Evolutionary conservation across 805 yeast genomes (phyloP).

Genomic region (Barnettozyma pratensis): DNA sequence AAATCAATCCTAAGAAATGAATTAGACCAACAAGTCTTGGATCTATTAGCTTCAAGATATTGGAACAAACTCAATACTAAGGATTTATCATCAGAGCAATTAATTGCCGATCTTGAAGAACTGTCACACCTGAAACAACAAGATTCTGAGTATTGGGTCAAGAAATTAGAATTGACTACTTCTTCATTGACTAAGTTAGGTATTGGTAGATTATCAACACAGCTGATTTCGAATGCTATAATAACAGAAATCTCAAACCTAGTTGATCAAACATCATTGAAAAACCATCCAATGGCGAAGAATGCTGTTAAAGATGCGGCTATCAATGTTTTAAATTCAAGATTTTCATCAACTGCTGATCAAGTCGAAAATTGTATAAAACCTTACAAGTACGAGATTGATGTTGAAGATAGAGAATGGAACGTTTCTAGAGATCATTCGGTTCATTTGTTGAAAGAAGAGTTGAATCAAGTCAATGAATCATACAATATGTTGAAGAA

Average conservation of each 20-base stretch:
- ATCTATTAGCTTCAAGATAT: conserved; percentile 81
- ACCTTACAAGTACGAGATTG: conserved; percentile 96
- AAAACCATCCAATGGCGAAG: conserved; percentile 82
- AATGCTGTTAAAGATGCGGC: conserved; percentile 84
- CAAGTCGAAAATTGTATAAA: conserved; percentile 98
- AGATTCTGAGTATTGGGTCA: conserved; percentile 74
- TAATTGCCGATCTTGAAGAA: conserved; percentile 44
- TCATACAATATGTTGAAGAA: conserved; percentile 55
- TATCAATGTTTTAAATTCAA: conserved; percentile 63
- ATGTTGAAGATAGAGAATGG: conserved; percentile 96
- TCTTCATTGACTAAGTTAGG: conserved; percentile 88
- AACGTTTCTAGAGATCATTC: conserved; percentile 73
- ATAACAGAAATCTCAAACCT: conserved; percentile 72
- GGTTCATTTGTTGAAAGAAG: conserved; percentile 69
- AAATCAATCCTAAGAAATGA: conserved; percentile 73
- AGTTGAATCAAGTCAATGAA: conserved; percentile 72
- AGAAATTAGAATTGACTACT: conserved; percentile 78
- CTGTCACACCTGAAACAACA: conserved; percentile 54
- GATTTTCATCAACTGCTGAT: conserved; percentile 90
- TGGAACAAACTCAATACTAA: conserved; percentile 61
- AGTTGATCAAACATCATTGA: conserved; percentile 67
- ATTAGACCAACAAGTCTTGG: conserved; percentile 84
- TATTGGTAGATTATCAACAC: conserved; percentile 85
- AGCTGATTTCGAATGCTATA: conserved; percentile 74
- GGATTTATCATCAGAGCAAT: conserved; percentile 17